phyloP scores from a whole-genome alignment of 2,329 filamentous ascomycete species.

The Myriangium duriaei region DNA sequence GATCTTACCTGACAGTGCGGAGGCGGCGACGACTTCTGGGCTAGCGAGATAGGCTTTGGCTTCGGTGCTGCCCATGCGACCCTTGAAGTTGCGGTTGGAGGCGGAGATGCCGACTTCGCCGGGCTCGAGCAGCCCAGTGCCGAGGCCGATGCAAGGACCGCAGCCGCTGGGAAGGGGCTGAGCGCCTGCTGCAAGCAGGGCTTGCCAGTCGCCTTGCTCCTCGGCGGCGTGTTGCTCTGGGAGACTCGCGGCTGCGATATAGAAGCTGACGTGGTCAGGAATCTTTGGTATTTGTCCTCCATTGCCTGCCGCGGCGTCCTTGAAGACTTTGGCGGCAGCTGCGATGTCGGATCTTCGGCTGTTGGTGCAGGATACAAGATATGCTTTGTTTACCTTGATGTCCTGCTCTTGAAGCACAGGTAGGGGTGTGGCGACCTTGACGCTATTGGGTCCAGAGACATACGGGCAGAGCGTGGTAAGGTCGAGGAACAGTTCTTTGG shows the following conservation, averaged over 20 bases:
- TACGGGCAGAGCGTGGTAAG: conserved; percentile 74
- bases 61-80: conserved; percentile 69
- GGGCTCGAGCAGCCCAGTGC: conserved; percentile 63
- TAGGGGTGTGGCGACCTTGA: conserved; percentile 74
- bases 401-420: conserved; percentile 57
- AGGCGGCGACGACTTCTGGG: conserved; percentile 85
- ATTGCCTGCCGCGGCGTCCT: conserved; percentile 49
- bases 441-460: conserved; percentile 78
- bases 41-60: conserved; percentile 78
- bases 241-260: conserved; percentile 76
- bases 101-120: conserved; percentile 81
- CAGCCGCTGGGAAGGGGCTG: conserved; percentile 59
- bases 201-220: conserved; percentile 73
- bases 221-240: conserved; percentile 68
- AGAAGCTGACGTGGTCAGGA: conserved; percentile 65
- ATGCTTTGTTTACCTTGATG: conserved; percentile 72
- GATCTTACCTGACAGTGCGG: conserved; percentile 62
- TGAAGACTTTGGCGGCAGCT: conserved; percentile 74
- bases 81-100: conserved; percentile 82
- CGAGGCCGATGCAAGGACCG: conserved; percentile 76
- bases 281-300: conserved; percentile 55
- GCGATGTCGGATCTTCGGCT: conserved; percentile 67
- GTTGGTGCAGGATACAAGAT: conserved; percentile 86
- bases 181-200: conserved; percentile 68
- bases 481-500: conserved; percentile 71